Percentiles rank a stretch among this genome's conserved stretches.
These are phyloP conservation scores for Phaeolepiota aurea DNA, from an alignment of 768 basidiomycete species.

Conservation along the genomic window DNA sequence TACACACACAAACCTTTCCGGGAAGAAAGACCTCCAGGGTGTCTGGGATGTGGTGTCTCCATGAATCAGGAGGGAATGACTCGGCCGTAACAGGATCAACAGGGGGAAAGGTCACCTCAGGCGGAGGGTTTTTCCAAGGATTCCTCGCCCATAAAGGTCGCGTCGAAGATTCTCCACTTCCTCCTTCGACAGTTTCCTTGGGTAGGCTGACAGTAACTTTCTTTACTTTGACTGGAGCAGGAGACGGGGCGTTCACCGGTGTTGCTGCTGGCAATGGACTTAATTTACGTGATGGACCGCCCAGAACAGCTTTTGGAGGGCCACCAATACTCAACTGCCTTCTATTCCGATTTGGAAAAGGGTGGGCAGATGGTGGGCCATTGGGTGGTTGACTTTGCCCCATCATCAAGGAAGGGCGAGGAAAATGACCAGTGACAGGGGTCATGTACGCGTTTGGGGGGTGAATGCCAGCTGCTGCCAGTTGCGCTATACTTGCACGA, in stretches of 20 bases:
- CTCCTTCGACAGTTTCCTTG: constrained; percentile 46
- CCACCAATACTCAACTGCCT: constrained; percentile 74
- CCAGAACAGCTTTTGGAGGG: constrained; percentile 80
- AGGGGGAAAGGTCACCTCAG: constrained; percentile 13
- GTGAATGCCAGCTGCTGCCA: constrained; percentile 51
- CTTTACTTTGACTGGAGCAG: constrained; percentile 44
- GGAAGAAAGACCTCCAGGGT: constrained; percentile 79
- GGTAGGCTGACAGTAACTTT: constrained; percentile 64
- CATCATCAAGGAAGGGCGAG: constrained; percentile 41
- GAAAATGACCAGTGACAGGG: constrained; percentile 50
- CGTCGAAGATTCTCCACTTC: constrained; percentile 30
- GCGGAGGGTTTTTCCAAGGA: constrained; percentile 30
- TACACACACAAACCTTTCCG: constrained; percentile 47
- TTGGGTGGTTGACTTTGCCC: constrained; percentile 27
- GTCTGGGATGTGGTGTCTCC: constrained; percentile 48
- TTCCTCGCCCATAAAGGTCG: constrained; percentile 54
- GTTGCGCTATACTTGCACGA: constrained; percentile 53
- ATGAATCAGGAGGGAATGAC: constrained; percentile 56
- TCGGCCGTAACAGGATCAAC: constrained; percentile 38
- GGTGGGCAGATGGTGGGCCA: constrained; percentile 24
- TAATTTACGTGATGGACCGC: constrained; percentile 71
- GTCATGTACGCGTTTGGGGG: constrained; percentile 51
- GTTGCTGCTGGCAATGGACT: constrained; percentile 51
- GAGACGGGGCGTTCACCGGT: constrained; percentile 19
- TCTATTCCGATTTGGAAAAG: constrained; percentile 53